Base-by-base conservation (phyloP, 2,329 filamentous ascomycete genomes). In the Aureobasidium melanogenum region DNA sequence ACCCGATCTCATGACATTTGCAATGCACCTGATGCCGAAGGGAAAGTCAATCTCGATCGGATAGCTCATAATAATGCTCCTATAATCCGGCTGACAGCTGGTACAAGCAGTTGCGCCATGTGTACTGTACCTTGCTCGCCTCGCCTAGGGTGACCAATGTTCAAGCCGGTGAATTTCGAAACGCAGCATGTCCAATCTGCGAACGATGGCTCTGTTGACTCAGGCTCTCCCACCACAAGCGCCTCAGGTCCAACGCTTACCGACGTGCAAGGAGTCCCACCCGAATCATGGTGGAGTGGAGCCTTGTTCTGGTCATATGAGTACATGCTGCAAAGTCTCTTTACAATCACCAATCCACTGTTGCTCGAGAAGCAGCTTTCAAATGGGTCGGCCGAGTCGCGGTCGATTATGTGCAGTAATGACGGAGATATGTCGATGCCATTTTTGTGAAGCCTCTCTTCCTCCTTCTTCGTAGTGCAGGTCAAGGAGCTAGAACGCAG, bases 271-370 rank as follows among this genome's bases (percentile, higher is more conserved):
- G 15, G 19, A 56, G 52, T 56, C 52, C 52, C 52, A 56, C 52
- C 52, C n/a, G 19, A 34, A 44, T 43, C 17, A 24, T 34, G 38
- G 52, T 56, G 52, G 52, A 24, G 52, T 56, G 52, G 38, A 56
- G 38, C 38, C 39, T 44, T 56, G 26, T 43, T 32, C 24, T 30
- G 39, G 39, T 43, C 39, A 24, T 44, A 7, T 8, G 26, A 17
- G 24, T 56, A 56, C 39, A 44, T 56, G 38, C 52, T 56, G 26
- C 36, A 34, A 56, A 56, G 52, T 56, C 52, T 56, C n/a, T 56
- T 56, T 44, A 34, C 28, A 34, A 14, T 9, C 39, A 34, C 9
- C 28, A 39, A 19, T n/a, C 39, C 39, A 19, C 24, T 28, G 15
- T 32, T 28, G 15, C 17, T 28, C 38, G 24, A 44, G 28, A 44